Percentiles rank a stretch among this genome's conserved stretches.
phyloP scores from a whole-genome alignment of 1,284 basidiomycete species.

The Ustilago curta region DNA sequence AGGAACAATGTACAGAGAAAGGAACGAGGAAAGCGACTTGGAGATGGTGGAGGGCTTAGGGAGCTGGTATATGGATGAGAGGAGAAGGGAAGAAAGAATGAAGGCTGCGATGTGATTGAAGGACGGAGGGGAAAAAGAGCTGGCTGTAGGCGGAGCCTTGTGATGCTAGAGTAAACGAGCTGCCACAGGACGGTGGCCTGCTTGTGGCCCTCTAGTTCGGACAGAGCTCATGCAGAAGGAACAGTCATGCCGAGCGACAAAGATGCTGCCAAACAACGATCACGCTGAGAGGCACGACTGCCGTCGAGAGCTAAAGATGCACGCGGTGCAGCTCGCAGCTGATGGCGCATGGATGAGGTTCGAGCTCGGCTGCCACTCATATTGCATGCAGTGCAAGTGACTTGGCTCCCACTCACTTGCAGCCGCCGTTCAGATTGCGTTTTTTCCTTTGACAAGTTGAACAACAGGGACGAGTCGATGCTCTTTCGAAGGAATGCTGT shows the following conservation, averaged over 20 bases:
- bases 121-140: neutral
- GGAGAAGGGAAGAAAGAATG: neutral
- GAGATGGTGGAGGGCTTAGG: conserved; percentile 4
- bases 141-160: neutral
- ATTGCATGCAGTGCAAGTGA: neutral
- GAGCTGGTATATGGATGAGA: conserved; percentile 4
- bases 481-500: neutral
- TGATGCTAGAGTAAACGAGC: neutral
- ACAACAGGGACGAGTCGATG: neutral
- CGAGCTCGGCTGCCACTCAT: conserved; percentile 1
- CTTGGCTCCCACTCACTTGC: neutral
- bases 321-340: conserved; percentile 26
- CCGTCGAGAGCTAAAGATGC: conserved; percentile 12
- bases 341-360: conserved; percentile 5
- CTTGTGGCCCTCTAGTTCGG: neutral
- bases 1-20: conserved; percentile 2
- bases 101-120: neutral
- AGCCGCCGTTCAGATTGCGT: neutral
- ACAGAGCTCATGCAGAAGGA: neutral
- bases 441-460: neutral
- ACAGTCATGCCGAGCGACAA: too few species aligned
- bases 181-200: neutral
- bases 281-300: conserved; percentile 1
- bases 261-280: too few species aligned
- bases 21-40: neutral